These are phyloP conservation scores for Magnolia kwangsiensis DNA, from an alignment of 164 flowering plant species.

Conservation along the genomic window DNA sequence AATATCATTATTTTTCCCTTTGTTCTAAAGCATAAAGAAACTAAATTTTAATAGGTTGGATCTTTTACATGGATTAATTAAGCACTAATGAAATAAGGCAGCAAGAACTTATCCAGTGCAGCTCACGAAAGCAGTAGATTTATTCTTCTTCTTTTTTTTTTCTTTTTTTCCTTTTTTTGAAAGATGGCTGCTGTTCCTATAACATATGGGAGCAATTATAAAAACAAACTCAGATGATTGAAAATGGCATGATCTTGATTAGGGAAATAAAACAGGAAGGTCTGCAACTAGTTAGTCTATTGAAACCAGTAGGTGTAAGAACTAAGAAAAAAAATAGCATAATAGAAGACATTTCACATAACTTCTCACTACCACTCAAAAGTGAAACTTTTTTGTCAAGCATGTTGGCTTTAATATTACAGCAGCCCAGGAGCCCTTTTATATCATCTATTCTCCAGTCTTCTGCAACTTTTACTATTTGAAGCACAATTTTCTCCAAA, in stretches of 20 bases:
- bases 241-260: not conserved
- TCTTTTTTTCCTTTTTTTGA: no score
- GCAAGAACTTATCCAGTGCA: no score
- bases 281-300: not conserved
- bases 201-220: not conserved
- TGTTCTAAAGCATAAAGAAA: no score
- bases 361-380: slow-evolving; percentile 99
- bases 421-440: slow-evolving; percentile 97
- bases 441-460: slow-evolving; percentile 94
- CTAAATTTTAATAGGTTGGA: no score
- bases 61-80: no score
- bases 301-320: not conserved
- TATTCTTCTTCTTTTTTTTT: no score
- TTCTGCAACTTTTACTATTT: slow-evolving; percentile 93
- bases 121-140: no score
- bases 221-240: not conserved
- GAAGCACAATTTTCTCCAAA: slow-evolving; percentile 82
- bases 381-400: slow-evolving; percentile 90
- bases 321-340: not conserved
- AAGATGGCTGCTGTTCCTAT: no score
- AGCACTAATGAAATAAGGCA: no score
- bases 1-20: no score
- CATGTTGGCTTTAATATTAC: slow-evolving; percentile 93
- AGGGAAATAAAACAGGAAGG: not conserved
- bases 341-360: slow-evolving; percentile 16